Evolutionary conservation across 306 rosid species (phyloP).

Genomic region (Argentina anserina): DNA sequence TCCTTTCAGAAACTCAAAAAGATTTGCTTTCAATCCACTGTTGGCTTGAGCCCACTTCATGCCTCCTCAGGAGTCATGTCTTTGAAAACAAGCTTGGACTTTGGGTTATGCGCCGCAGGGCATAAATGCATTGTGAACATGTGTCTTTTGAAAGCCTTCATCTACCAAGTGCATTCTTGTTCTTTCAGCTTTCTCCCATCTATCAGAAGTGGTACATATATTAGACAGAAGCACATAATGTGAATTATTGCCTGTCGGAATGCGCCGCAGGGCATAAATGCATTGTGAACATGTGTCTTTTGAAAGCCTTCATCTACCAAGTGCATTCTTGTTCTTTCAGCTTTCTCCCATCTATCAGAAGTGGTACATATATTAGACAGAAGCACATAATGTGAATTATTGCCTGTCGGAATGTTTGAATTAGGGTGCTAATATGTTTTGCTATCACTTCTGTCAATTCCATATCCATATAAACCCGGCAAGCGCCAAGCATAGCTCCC

Average conservation of each 20-base stretch:
- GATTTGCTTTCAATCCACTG: too few species aligned
- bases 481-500: constrained; percentile 70
- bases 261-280: constrained; percentile 18
- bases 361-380: constrained; percentile 69
- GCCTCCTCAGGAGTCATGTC: too few species aligned
- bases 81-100: too few species aligned
- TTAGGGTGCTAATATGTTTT: constrained; percentile 23
- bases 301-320: constrained; percentile 32
- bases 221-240: constrained; percentile 53
- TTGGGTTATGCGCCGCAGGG: not conserved
- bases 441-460: constrained; percentile 48
- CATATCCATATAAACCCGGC: constrained; percentile 54
- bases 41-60: too few species aligned
- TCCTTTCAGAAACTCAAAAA: too few species aligned
- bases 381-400: constrained; percentile 39
- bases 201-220: constrained; percentile 62
- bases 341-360: constrained; percentile 65
- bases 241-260: constrained; percentile 24
- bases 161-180: constrained; percentile 32
- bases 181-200: constrained; percentile 67
- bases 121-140: constrained; percentile 43
- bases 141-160: constrained; percentile 43
- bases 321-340: constrained; percentile 44
- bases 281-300: constrained; percentile 51
- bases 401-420: constrained; percentile 16